Conservation (phyloP, 345 rosid species). For the Balakata baccata region DNA sequence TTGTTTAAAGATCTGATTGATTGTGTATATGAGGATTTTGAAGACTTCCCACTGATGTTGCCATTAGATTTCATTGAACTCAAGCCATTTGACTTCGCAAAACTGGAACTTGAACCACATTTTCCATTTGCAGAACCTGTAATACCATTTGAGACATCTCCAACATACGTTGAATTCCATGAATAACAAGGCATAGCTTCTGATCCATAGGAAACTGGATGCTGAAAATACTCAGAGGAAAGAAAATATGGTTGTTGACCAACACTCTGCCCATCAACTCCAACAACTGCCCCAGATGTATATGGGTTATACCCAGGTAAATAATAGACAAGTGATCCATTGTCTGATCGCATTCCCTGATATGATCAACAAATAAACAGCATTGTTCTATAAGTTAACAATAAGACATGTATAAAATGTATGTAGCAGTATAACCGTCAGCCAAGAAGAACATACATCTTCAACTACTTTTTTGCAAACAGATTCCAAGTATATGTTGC, state of each 20-base stretch:
- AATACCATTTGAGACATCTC: conserved; percentile 41
- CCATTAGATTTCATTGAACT: conserved; percentile 35
- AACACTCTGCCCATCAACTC: conserved; percentile 41
- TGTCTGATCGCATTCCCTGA: conserved; percentile 47
- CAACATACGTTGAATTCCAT: conserved; percentile 44
- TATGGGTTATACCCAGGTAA: conserved; percentile 48
- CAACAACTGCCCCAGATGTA: conserved; percentile 34
- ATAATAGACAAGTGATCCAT: conserved; percentile 48
- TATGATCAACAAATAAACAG: conserved; percentile 11
- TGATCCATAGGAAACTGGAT: conserved; percentile 45
- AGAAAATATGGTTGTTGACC: conserved; percentile 44
- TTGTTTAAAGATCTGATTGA: conserved; percentile 39
- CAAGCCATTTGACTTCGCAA: conserved; percentile 23
- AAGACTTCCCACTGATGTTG: conserved; percentile 28
- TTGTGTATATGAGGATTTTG: conserved; percentile 32
- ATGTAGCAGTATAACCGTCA: no score
- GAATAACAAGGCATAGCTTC: conserved; percentile 47
- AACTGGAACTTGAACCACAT: conserved; percentile 28
- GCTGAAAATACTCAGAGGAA: conserved; percentile 36
- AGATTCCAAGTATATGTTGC: background rate
- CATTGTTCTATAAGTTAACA: background rate
- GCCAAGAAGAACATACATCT: background rate
- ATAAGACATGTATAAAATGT: background rate
- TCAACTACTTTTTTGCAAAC: background rate
- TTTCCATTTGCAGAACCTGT: conserved; percentile 29